Conservation (phyloP, 2,329 filamentous ascomycete genomes). For the Arthrinium phaeospermum region DNA sequence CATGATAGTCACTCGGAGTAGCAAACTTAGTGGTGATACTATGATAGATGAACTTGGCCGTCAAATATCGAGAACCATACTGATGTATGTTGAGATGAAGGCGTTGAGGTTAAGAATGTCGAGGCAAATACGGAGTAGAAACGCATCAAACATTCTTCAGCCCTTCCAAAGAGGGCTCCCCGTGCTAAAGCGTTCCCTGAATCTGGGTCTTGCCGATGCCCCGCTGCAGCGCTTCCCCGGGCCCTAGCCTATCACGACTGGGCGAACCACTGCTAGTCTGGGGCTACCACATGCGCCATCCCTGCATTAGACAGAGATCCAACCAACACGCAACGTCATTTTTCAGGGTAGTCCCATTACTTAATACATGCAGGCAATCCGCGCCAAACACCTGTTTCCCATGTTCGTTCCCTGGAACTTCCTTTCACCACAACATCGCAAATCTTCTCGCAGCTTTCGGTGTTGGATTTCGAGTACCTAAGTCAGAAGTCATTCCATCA, state of each 20-base stretch:
- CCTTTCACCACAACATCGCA: not conserved
- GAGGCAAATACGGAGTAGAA: not conserved
- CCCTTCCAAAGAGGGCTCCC: no score
- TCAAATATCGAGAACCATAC: no score
- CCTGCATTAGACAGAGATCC: not conserved
- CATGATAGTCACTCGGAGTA: no score
- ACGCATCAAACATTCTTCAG: no score
- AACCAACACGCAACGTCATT: conserved; percentile 12
- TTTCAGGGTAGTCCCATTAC: conserved; percentile 6
- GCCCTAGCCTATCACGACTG: not conserved
- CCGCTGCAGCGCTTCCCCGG: conserved; percentile 5
- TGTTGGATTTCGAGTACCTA: not conserved
- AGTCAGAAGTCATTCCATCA: not conserved
- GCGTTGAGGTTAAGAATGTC: no score
- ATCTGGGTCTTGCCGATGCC: not conserved
- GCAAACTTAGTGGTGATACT: no score
- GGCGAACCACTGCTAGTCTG: not conserved
- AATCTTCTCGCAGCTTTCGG: not conserved
- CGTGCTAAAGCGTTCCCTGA: not conserved
- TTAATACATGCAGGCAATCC: not conserved
- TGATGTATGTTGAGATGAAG: no score
- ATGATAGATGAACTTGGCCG: no score
- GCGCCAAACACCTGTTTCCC: conserved; percentile 6
- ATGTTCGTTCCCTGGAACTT: not conserved
- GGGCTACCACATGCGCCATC: not conserved